Percentiles rank a stretch among this genome's conserved stretches.
Conservation (phyloP, 805 yeast genomes). For the Lipomyces anomalus region DNA sequence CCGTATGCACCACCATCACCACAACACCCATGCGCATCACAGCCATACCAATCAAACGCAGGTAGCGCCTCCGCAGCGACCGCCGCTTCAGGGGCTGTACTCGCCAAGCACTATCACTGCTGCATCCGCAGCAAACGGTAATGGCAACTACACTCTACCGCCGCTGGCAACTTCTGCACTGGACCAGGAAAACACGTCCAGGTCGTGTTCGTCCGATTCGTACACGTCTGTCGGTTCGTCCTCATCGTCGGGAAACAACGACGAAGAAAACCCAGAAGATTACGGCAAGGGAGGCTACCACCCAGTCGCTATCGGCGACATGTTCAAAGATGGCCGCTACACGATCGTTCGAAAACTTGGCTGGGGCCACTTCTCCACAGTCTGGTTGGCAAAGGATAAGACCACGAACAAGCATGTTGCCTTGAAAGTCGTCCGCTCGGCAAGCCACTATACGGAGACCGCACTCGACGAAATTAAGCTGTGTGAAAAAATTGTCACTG, state of each 20-base stretch:
- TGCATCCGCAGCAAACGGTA: too few relatives aligned
- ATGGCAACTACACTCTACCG: too few relatives aligned
- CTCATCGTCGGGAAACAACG: too few relatives aligned
- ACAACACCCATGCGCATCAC: too few relatives aligned
- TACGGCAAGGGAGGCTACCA: slow-evolving; percentile 94
- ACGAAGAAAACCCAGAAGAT: slow-evolving; percentile 83
- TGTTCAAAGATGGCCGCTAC: slow-evolving; percentile 69
- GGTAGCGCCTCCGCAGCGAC: too few relatives aligned
- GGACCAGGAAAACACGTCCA: neutral
- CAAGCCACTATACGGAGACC: slow-evolving; percentile 84
- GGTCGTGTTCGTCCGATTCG: too few relatives aligned
- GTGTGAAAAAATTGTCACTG: slow-evolving; percentile 55
- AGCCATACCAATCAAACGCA: too few relatives aligned
- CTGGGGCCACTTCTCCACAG: slow-evolving; percentile 98
- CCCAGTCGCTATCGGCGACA: slow-evolving; percentile 85
- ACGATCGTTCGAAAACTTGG: slow-evolving; percentile 83
- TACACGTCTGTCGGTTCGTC: too few relatives aligned
- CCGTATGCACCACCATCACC: too few relatives aligned
- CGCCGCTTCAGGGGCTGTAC: too few relatives aligned
- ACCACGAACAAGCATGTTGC: slow-evolving; percentile 68
- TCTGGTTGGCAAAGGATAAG: slow-evolving; percentile 75
- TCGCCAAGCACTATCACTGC: too few relatives aligned
- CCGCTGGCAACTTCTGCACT: neutral
- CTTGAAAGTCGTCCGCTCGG: slow-evolving; percentile 86
- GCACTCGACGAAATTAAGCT: slow-evolving; percentile 89